These are phyloP conservation scores for Candida glucosophila DNA, from an alignment of 1,139 yeast genomes.

Conservation along the genomic window DNA sequence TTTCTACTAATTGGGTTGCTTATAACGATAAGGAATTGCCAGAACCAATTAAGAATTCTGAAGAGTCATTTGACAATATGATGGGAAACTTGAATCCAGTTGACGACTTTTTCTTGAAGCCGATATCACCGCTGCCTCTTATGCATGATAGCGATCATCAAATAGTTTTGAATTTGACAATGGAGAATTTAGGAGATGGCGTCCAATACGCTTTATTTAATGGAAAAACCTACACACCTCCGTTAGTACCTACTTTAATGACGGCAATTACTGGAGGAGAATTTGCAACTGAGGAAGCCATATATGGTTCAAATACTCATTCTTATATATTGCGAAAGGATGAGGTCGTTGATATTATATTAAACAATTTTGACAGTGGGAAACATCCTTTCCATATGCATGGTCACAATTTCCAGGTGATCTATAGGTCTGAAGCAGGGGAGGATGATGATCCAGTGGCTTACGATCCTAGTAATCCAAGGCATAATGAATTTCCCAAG, in stretches of 20 bases:
- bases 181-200: conserved; percentile 79
- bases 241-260: conserved; percentile 75
- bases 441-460: conserved; percentile 26
- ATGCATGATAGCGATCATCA: conserved; percentile 60
- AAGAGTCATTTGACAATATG: conserved; percentile 18
- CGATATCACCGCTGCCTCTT: conserved; percentile 41
- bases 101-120: conserved; percentile 62
- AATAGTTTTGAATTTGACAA: conserved; percentile 56
- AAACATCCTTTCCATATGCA: conserved; percentile 86
- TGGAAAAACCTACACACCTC: conserved; percentile 65
- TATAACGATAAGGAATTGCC: conserved; percentile 46
- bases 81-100: conserved; percentile 40
- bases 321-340: conserved; percentile 61
- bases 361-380: conserved; percentile 69
- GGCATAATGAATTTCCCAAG: conserved; percentile 26
- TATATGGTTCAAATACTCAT: conserved; percentile 72
- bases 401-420: conserved; percentile 66
- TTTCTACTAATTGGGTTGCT: conserved; percentile 64
- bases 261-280: conserved; percentile 65
- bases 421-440: conserved; percentile 29
- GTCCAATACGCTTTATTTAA: conserved; percentile 87
- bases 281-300: conserved; percentile 35
- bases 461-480: conserved; percentile 26
- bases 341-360: conserved; percentile 57
- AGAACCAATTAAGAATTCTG: conserved; percentile 10